Conservation (phyloP, 1,284 basidiomycete species). For the Rhodotorula sp. region DNA sequence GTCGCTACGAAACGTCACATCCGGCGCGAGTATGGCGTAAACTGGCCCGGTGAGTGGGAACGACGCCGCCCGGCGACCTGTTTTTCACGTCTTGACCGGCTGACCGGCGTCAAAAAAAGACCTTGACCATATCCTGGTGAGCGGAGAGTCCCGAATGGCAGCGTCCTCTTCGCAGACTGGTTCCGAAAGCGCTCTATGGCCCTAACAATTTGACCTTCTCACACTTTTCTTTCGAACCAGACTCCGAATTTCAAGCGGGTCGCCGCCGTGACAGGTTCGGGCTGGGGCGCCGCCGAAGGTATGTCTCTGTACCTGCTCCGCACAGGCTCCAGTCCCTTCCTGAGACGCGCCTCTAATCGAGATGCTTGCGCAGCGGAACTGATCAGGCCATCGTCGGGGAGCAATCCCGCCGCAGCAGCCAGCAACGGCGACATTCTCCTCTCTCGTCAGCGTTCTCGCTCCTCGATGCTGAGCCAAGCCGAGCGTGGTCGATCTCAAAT, state of each 20-base stretch:
- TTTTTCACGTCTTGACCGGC: background rate
- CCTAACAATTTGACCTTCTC: background rate
- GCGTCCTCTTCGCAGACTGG: background rate
- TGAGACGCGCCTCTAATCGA: no score
- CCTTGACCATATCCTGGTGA: constrained; percentile 16
- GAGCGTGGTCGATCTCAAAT: background rate
- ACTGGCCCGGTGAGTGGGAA: constrained; percentile 41
- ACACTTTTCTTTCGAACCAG: background rate
- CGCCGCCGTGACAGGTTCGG: constrained; percentile 18
- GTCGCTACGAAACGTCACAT: constrained; percentile 45
- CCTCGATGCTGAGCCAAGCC: background rate
- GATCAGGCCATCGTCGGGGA: background rate
- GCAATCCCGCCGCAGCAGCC: no score
- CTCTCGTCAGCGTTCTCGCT: background rate
- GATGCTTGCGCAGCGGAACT: background rate
- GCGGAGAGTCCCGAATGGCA: background rate
- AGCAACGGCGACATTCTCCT: no score
- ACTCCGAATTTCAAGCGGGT: constrained; percentile 11
- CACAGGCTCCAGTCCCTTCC: no score
- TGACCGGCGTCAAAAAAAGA: constrained; percentile 18
- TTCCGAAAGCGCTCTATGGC: background rate
- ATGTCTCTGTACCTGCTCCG: background rate
- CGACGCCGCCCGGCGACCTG: background rate
- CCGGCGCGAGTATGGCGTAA: constrained; percentile 43
- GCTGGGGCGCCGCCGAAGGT: constrained; percentile 33